Evolutionary conservation across 2,329 filamentous ascomycete species (phyloP), one percentile per base, ranked within the genome.

Genomic region (Neospermospora avenae): DNA sequence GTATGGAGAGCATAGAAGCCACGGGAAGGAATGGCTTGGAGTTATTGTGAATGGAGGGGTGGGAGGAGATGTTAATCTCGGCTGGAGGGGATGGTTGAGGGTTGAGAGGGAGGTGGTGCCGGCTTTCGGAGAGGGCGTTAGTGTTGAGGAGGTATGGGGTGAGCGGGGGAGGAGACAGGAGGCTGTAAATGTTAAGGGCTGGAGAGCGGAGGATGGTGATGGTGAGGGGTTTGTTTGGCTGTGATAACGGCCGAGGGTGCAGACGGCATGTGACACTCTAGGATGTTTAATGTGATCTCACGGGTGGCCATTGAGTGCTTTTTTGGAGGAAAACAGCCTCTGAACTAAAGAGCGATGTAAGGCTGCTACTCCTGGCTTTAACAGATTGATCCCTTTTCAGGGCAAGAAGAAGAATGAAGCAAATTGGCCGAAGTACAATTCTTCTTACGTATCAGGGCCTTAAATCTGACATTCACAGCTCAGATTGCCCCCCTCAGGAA

Each of bases 51-150:
- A 67, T 39, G 70, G 71, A 10, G 66, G 61, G 20, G 65, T 55
- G 14, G 63, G 63, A 39, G 60, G 59, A 25, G 63, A 55, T 69
- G 55, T 60, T 20, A 51, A 45, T 55, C n/a, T 55, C 1, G 59
- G 59, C 1, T 72, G 71, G 71, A 70, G 65, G 20, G 71, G 72
- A 0, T 74, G 71, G 72, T 39, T 72, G 57, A 66, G 61, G 24
- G 71, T 71, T 25, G 67, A 69, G 25, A 67, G 57, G 48, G 68
- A 67, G 44, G 63, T 62, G 37, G 62, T 65, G 2, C 34, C 22
- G 8, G 54, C 39, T 16, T 73, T 72, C 65, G 59, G 42, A 16
- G 56, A 53, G 46, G 67, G 66, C 1, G 51, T 67, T 35, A 69
- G 68, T 66, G 66, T 69, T 35, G 70, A 72, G 49, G 70, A 72